Percentiles rank a stretch among this genome's conserved stretches.
phyloP scores from a whole-genome alignment of 2,329 filamentous ascomycete species.

The Raffaelea arxii region DNA sequence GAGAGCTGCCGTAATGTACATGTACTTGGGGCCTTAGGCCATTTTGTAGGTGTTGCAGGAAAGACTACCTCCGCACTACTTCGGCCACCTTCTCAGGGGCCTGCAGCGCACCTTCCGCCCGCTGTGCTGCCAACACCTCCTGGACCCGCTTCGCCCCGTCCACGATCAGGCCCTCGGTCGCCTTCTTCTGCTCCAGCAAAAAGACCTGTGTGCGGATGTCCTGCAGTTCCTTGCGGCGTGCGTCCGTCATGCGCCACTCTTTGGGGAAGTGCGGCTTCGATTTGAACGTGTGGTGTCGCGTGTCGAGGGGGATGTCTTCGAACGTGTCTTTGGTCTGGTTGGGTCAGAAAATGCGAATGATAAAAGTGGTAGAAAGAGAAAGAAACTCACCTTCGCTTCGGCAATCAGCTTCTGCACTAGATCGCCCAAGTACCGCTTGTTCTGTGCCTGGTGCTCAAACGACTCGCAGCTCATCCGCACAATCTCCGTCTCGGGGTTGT shows the following conservation, averaged over 20 bases:
- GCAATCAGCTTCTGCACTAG: conserved; percentile 62
- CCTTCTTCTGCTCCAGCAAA: conserved; percentile 43
- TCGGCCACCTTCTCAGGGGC: conserved; percentile 11
- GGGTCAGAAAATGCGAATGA: neutral
- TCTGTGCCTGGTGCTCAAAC: conserved; percentile 83
- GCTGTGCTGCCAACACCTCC: conserved; percentile 19
- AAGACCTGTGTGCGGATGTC: conserved; percentile 42
- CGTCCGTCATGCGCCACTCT: conserved; percentile 69
- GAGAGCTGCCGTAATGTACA: neutral
- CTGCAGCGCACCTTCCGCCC: conserved; percentile 1
- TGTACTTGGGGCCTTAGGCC: neutral
- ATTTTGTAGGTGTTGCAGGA: neutral
- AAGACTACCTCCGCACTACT: conserved; percentile 14
- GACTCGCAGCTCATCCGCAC: conserved; percentile 88
- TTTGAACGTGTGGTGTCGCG: conserved; percentile 70
- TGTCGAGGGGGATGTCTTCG: conserved; percentile 80
- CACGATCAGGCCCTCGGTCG: conserved; percentile 46
- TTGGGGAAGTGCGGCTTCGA: conserved; percentile 62
- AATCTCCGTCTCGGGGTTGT: conserved; percentile 73
- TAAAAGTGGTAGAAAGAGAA: neutral
- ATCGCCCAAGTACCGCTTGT: conserved; percentile 89
- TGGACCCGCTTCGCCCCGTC: conserved; percentile 44
- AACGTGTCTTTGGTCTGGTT: conserved; percentile 68
- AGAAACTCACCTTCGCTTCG: conserved; percentile 53
- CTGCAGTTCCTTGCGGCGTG: conserved; percentile 58